Base-by-base conservation (phyloP, 495 filamentous ascomycete species). In the Neurospora discreta region DNA sequence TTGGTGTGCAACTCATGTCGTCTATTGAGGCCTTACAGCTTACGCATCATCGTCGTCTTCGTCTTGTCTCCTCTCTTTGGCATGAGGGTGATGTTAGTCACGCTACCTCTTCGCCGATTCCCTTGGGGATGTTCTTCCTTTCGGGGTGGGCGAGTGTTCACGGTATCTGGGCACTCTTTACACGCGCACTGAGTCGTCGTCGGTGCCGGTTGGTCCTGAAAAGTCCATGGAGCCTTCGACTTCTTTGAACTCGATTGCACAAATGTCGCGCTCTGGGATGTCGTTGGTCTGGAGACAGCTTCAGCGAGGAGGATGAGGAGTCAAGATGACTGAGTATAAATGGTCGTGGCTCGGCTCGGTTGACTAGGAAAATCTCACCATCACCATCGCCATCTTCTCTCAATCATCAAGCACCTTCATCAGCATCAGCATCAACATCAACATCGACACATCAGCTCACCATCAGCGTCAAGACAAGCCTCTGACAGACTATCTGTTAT, bases 61-160 rank as follows among this genome's bases (percentile, higher is more conserved):
- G 5, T 58, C 23, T 1, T 5, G 5, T 30, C 2, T 5, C 23
- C 30, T 30, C 2, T 5, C 23, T 58, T 58, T 7, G 23, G 11
- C 23, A 2, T 58, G 46, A 8, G 23, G 2, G 11, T 13, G 46
- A 30, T 30, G 46, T 30, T 30, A 23, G 46, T 36, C 6, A 36
- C 33, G 33, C 0, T 58, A 30, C 5, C 5, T 5, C 15, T 30
- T 30, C 5, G 1, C 23, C 1, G 46, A 23, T 30, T 26, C 5
- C 23, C 46, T 58, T 10, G 23, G n/a, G 20, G 33, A 6, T 58
- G 20, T 23, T 26, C 20, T 26, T 58, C 6, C 33, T 36, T 36
- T 58, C 5, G 15, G 11, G 15, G 0, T 1, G 5, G 5, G 11
- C 5, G 1, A 5, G 15, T 0, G 0, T 0, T 58, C 11, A 26